These are phyloP conservation scores for Xylariales sp. DNA, from an alignment of 2,329 filamentous ascomycete genomes.

Conservation along the genomic window DNA sequence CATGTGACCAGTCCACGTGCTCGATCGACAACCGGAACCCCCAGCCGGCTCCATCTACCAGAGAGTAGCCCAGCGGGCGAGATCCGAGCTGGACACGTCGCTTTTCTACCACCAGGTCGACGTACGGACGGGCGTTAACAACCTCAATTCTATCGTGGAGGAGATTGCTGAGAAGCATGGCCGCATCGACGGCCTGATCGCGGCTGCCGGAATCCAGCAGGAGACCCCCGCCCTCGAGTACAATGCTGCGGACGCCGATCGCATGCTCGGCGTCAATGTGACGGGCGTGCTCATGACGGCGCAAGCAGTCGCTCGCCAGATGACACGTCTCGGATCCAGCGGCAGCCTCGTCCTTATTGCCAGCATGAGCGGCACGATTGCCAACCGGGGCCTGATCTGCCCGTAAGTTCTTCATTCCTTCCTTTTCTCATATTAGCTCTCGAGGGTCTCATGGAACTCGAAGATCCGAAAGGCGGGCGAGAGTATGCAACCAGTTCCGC, in stretches of 20 bases:
- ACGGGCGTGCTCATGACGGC: constrained; percentile 89
- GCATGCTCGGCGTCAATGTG: constrained; percentile 86
- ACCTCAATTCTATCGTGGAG: constrained; percentile 74
- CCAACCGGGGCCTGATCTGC: constrained; percentile 69
- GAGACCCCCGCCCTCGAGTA: constrained; percentile 87
- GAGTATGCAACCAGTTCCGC: neutral
- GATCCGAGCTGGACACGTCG: constrained; percentile 71
- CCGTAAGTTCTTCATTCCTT: constrained; percentile 59
- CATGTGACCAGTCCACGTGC: constrained; percentile 66
- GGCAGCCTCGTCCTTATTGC: constrained; percentile 75
- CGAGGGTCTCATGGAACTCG: neutral
- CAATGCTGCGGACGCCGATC: constrained; percentile 76
- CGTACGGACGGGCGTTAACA: constrained; percentile 73
- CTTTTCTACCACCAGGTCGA: constrained; percentile 83
- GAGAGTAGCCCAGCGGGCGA: constrained; percentile 71
- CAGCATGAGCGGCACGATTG: constrained; percentile 76
- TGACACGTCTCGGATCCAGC: constrained; percentile 67
- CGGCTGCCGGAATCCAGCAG: constrained; percentile 79
- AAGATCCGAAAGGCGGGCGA: neutral
- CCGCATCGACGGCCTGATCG: constrained; percentile 81
- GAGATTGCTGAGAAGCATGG: constrained; percentile 77
- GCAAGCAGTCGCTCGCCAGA: constrained; percentile 85
- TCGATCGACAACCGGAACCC: constrained; percentile 71
- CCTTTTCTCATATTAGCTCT: neutral
- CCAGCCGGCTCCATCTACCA: constrained; percentile 68